Percentiles rank a stretch among this genome's conserved stretches.
These are phyloP conservation scores for Bauhinia variegata DNA, from an alignment of 306 rosid genomes.

Conservation along the genomic window DNA sequence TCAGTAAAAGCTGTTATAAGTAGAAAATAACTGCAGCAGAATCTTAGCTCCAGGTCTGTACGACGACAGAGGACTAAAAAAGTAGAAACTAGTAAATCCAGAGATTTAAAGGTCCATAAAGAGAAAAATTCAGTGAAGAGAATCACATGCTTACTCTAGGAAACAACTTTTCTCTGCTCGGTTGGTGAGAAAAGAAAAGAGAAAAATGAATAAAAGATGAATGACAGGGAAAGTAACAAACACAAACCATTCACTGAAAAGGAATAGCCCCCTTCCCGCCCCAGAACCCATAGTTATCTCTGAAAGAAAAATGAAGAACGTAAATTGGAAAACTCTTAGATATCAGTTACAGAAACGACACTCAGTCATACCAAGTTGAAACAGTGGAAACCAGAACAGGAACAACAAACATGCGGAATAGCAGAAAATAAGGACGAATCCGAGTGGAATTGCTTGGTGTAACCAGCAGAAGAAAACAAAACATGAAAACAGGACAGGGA, in stretches of 20 bases:
- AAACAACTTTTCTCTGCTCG: constrained; percentile 10
- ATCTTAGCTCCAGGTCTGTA: background rate
- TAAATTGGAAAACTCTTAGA: background rate
- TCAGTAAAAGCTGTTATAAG: background rate
- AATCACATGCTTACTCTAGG: background rate
- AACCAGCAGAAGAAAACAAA: constrained; percentile 20
- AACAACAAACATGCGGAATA: background rate
- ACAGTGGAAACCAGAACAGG: constrained; percentile 23
- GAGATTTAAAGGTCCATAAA: background rate
- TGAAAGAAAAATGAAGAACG: background rate
- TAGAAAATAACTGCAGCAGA: constrained; percentile 6
- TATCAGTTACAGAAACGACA: constrained; percentile 4
- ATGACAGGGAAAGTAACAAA: background rate
- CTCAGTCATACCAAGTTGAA: constrained; percentile 22
- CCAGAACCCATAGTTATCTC: background rate
- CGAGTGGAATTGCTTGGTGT: constrained; percentile 21
- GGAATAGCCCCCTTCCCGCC: background rate
- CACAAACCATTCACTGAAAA: constrained; percentile 1
- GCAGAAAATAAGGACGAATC: constrained; percentile 27
- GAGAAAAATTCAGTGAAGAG: background rate
- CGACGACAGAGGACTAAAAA: constrained; percentile 3
- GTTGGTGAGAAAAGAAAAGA: constrained; percentile 7
- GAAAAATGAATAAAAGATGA: constrained; percentile 21
- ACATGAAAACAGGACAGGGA: constrained; percentile 26
- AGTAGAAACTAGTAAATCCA: background rate